A percentile compares a stretch with the other conserved stretches of the same genome.
These are phyloP conservation scores for Candida neerlandica DNA, from an alignment of 1,139 yeast genomes.

Conservation along the genomic window DNA sequence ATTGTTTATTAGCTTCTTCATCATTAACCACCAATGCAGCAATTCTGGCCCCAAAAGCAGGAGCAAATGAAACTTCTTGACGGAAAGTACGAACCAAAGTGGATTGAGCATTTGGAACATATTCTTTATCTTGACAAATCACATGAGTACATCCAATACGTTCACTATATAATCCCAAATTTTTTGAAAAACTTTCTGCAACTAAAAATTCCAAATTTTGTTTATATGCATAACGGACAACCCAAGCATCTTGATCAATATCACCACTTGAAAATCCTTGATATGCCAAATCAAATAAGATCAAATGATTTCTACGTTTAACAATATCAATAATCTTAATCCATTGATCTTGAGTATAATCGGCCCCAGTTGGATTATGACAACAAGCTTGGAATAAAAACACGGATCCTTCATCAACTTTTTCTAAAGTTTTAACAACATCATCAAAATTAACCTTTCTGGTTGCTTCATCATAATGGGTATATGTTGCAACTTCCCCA, in stretches of 20 bases:
- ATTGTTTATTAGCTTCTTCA: conserved; percentile 27
- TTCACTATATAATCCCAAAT: conserved; percentile 50
- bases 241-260: conserved; percentile 34
- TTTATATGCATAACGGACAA: conserved; percentile 27
- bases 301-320: conserved; percentile 58
- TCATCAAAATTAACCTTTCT: conserved; percentile 34
- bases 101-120: conserved; percentile 25
- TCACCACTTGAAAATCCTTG: conserved; percentile 82
- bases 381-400: conserved; percentile 88
- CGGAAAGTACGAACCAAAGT: conserved; percentile 36
- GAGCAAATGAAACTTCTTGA: conserved; percentile 46
- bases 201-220: conserved; percentile 31
- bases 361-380: conserved; percentile 96
- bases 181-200: conserved; percentile 49
- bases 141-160: conserved; percentile 47
- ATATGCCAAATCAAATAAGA: conserved; percentile 89
- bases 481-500: conserved; percentile 28
- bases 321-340: conserved; percentile 63
- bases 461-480: conserved; percentile 34
- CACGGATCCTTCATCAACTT: conserved; percentile 34
- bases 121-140: conserved; percentile 27
- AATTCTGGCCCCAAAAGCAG: conserved; percentile 49
- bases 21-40: conserved; percentile 32
- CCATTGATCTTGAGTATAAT: conserved; percentile 85
- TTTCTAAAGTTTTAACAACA: conserved; percentile 27